phyloP scores from a whole-genome alignment of 1,139 yeast genomes.

The Candida buenavistaensis region DNA sequence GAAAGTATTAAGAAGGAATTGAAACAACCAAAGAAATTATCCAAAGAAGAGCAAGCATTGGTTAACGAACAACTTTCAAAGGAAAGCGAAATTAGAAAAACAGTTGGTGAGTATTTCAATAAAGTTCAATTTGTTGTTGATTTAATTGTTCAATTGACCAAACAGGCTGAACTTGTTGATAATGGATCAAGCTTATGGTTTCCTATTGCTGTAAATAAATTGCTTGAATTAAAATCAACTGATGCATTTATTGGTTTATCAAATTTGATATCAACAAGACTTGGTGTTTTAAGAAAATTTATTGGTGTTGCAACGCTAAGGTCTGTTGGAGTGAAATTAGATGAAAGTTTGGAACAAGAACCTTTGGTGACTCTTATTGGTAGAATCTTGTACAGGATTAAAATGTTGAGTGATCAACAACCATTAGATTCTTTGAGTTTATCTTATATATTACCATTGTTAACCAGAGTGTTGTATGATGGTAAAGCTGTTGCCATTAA shows the following conservation, averaged over 20 bases:
- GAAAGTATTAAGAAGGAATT: slow-evolving; percentile 75
- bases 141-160: slow-evolving; percentile 53
- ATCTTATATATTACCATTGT: slow-evolving; percentile 72
- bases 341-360: slow-evolving; percentile 47
- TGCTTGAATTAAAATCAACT: slow-evolving; percentile 41
- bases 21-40: slow-evolving; percentile 49
- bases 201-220: slow-evolving; percentile 54
- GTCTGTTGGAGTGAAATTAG: slow-evolving; percentile 42
- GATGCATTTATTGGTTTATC: slow-evolving; percentile 48
- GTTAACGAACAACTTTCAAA: slow-evolving; percentile 61
- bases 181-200: slow-evolving; percentile 78
- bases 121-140: slow-evolving; percentile 50
- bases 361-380: slow-evolving; percentile 56
- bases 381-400: slow-evolving; percentile 71
- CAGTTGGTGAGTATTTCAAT: slow-evolving; percentile 39
- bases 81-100: slow-evolving; percentile 56
- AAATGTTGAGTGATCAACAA: slow-evolving; percentile 70
- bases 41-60: slow-evolving; percentile 72
- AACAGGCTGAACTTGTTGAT: slow-evolving; percentile 51
- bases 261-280: slow-evolving; percentile 41
- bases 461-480: slow-evolving; percentile 60
- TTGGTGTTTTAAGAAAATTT: slow-evolving; percentile 51
- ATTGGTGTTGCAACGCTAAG: slow-evolving; percentile 72
- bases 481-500: slow-evolving; percentile 57
- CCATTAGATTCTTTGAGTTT: slow-evolving; percentile 70